These are phyloP conservation scores for Fusarium guadeloupense DNA, from an alignment of 2,329 filamentous ascomycete genomes.

Conservation along the genomic window DNA sequence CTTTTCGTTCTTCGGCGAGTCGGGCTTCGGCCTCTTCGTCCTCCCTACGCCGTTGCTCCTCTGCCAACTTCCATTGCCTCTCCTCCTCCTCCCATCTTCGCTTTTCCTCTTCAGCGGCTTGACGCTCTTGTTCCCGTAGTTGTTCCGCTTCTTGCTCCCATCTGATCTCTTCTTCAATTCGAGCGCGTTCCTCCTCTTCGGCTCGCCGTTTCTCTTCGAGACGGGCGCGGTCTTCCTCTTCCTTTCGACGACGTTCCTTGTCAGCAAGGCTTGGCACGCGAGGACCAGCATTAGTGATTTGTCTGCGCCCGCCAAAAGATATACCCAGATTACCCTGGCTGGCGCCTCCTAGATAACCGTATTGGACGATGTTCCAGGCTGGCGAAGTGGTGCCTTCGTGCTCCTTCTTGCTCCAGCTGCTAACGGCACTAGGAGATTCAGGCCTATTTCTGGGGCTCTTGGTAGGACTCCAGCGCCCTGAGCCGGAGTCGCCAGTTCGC, in stretches of 20 bases:
- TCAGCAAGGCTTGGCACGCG: conserved; percentile 82
- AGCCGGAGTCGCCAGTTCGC: conserved; percentile 62
- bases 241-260: conserved; percentile 75
- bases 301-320: conserved; percentile 87
- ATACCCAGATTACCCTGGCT: conserved; percentile 96
- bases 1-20: conserved; percentile 72
- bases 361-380: conserved; percentile 98
- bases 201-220: conserved; percentile 58
- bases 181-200: conserved; percentile 71
- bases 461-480: conserved; percentile 69
- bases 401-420: conserved; percentile 88
- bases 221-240: conserved; percentile 69
- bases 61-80: conserved; percentile 78
- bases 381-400: conserved; percentile 85
- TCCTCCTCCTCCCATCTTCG: conserved; percentile 82
- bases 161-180: conserved; percentile 69
- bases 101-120: conserved; percentile 72
- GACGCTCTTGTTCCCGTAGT: conserved; percentile 67
- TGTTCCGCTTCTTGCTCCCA: conserved; percentile 73
- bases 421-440: conserved; percentile 67
- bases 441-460: conserved; percentile 67
- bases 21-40: conserved; percentile 77
- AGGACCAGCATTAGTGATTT: conserved; percentile 87
- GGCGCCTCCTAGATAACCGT: conserved; percentile 97
- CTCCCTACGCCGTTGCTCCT: conserved; percentile 75